phyloP scores from a whole-genome alignment of 306 rosid genomes.

The Biancaea sappan region DNA sequence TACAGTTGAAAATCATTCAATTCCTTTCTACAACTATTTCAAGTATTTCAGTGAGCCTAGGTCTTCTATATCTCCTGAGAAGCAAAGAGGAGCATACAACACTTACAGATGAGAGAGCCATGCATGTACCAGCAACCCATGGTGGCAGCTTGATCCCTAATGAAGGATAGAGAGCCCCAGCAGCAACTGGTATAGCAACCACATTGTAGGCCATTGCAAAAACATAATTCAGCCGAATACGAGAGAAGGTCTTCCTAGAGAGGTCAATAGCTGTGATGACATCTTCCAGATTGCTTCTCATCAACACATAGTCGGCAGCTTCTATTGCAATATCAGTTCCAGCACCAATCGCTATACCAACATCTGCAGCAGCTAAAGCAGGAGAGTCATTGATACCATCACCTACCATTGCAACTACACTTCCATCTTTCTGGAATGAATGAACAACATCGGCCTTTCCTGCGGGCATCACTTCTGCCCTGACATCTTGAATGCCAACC shows the following conservation, averaged over 20 bases:
- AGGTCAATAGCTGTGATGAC: slow-evolving; percentile 91
- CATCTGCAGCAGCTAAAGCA: slow-evolving; percentile 84
- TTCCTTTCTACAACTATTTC: slow-evolving; percentile 71
- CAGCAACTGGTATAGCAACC: slow-evolving; percentile 81
- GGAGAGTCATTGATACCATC: slow-evolving; percentile 96
- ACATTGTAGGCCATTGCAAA: slow-evolving; percentile 94
- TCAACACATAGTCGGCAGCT: slow-evolving; percentile 87
- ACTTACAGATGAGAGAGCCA: slow-evolving; percentile 87
- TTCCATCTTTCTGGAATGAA: slow-evolving; percentile 74
- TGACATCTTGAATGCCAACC: slow-evolving; percentile 85
- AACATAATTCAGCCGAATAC: slow-evolving; percentile 73
- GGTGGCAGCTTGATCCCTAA: slow-evolving; percentile 74
- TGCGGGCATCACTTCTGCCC: slow-evolving; percentile 95
- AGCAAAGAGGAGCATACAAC: slow-evolving; percentile 86
- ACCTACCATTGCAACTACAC: slow-evolving; percentile 88
- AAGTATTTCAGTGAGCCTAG: slow-evolving; percentile 78
- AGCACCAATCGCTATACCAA: slow-evolving; percentile 90
- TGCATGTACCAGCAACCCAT: slow-evolving; percentile 93
- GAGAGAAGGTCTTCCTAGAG: slow-evolving; percentile 73
- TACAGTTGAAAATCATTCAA: slow-evolving; percentile 8
- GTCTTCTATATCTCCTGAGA: slow-evolving; percentile 76
- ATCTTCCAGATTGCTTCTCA: slow-evolving; percentile 87
- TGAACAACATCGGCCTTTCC: slow-evolving; percentile 82
- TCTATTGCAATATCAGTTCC: slow-evolving; percentile 94
- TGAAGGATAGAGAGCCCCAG: slow-evolving; percentile 71